Conservation (phyloP, 2,329 filamentous ascomycete genomes). For the Parastagonospora nodorum region DNA sequence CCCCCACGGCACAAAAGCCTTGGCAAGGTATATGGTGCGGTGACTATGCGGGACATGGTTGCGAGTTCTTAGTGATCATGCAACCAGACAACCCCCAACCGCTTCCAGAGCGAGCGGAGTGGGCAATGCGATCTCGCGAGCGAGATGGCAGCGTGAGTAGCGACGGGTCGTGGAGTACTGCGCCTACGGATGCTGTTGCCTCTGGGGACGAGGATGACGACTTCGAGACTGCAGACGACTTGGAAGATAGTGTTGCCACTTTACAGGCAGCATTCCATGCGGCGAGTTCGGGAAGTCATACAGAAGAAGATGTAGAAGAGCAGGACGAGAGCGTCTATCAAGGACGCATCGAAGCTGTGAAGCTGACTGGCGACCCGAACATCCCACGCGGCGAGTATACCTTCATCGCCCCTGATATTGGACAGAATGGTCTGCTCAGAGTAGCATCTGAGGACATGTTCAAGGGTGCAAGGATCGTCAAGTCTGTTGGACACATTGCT, state of each 20-base stretch:
- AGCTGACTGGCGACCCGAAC: slow-evolving; percentile 89
- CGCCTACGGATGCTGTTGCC: slow-evolving; percentile 24
- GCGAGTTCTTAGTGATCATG: slow-evolving; percentile 82
- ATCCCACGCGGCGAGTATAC: slow-evolving; percentile 85
- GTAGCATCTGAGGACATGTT: slow-evolving; percentile 71
- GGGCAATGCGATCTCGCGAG: slow-evolving; percentile 32
- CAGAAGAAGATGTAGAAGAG: neutral
- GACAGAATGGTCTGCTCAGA: slow-evolving; percentile 66
- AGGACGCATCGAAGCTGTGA: slow-evolving; percentile 80
- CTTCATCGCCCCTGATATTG: slow-evolving; percentile 80
- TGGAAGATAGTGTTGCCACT: slow-evolving; percentile 50
- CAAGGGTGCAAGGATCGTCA: slow-evolving; percentile 73
- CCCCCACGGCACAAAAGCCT: slow-evolving; percentile 76
- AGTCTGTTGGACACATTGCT: slow-evolving; percentile 78
- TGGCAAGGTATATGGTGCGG: slow-evolving; percentile 92
- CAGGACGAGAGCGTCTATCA: slow-evolving; percentile 54
- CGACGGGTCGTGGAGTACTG: slow-evolving; percentile 38
- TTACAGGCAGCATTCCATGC: slow-evolving; percentile 19
- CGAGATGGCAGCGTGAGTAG: slow-evolving; percentile 36
- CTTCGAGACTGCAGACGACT: slow-evolving; percentile 18
- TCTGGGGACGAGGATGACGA: slow-evolving; percentile 13
- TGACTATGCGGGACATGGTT: slow-evolving; percentile 86
- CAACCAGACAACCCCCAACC: slow-evolving; percentile 66
- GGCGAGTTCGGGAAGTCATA: neutral
- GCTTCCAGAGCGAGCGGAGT: slow-evolving; percentile 44